Base-by-base conservation (phyloP, 805 yeast species). In the Scheffersomyces ergatensis region DNA sequence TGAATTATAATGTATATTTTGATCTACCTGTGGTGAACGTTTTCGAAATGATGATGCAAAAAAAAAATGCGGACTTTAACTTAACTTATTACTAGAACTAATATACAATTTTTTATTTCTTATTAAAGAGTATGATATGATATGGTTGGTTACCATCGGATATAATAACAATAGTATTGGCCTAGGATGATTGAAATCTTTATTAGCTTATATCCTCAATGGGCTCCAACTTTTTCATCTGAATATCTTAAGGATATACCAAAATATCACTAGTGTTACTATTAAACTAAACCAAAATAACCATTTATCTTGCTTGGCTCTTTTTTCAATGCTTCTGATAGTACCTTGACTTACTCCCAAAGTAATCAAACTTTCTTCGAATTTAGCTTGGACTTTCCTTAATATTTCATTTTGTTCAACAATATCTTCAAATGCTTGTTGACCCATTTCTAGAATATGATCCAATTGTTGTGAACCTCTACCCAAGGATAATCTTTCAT, bases 321-420 rank as follows among this genome's bases (percentile, higher is more conserved):
- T 76, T 50, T 80, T 77, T 62, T 89, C 93, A 24, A 92, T 83
- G 39, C 76, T 72, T 41, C 85, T 71, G 35, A 93, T 89, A 1
- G 98, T 92, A 13, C 84, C 84, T 47, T 80, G 82, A 25, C 96
- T 85, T 1, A 93, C 85, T 5, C 97, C 97, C 44, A 93, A 72
- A 1, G 96, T 89, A 36, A 78, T 72, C 46, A 93, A 78, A 19
- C 86, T 77, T 38, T 80, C 75, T 34, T 82, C 78, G 67, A 93
- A 72, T 48, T 74, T 78, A 33, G 71, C 63, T 48, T 84, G 88
- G 23, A 92, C 72, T 43, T 70, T 70, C 42, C 74, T 67, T 42
- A 92, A 71, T 21, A 83, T 73, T 53, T 83, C 84, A 60, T 88
- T 87, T 58, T 93, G 97, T 35, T 84, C 89, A 15, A 85, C 84